Evolutionary conservation across 306 rosid genomes (phyloP).

Genomic region (Canavalia gladiata): DNA sequence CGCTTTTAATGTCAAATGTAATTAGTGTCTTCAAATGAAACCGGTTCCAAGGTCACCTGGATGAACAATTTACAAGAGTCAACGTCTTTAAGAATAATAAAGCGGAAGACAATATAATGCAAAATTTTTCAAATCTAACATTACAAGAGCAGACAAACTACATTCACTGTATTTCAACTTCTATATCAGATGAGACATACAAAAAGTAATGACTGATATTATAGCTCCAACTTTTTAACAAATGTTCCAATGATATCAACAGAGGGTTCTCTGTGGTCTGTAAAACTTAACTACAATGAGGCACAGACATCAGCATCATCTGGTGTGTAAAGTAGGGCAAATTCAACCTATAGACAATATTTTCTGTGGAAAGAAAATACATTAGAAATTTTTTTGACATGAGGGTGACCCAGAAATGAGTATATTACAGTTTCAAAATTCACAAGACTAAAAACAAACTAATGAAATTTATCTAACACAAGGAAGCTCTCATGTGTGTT

Average conservation of each 20-base stretch:
- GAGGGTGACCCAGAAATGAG: slow-evolving; percentile 1
- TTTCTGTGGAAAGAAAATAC: not conserved
- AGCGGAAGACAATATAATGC: not conserved
- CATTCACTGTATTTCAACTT: not conserved
- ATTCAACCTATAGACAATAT: slow-evolving; percentile 6
- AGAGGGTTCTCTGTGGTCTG: not conserved
- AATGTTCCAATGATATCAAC: slow-evolving; percentile 10
- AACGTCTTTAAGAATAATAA: slow-evolving; percentile 35
- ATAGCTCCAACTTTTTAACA: slow-evolving; percentile 18
- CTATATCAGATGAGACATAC: not conserved
- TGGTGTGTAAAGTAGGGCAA: not conserved
- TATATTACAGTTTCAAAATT: not conserved
- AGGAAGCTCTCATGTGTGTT: not conserved
- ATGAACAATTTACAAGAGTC: slow-evolving; percentile 46
- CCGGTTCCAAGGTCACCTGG: slow-evolving; percentile 59
- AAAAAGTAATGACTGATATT: not conserved
- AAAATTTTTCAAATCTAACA: not conserved
- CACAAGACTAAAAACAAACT: slow-evolving; percentile 1
- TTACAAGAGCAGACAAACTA: slow-evolving; percentile 6
- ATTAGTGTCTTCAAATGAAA: slow-evolving; percentile 46
- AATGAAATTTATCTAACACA: not conserved
- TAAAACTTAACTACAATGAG: slow-evolving; percentile 5
- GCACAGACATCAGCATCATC: slow-evolving; percentile 13
- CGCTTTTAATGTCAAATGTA: slow-evolving; percentile 39
- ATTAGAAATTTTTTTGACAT: not conserved